A percentile compares a stretch with the other conserved stretches of the same genome.
Evolutionary conservation across 2,329 filamentous ascomycete genomes (phyloP).

Genomic region (Aspergillus phoenicis): DNA sequence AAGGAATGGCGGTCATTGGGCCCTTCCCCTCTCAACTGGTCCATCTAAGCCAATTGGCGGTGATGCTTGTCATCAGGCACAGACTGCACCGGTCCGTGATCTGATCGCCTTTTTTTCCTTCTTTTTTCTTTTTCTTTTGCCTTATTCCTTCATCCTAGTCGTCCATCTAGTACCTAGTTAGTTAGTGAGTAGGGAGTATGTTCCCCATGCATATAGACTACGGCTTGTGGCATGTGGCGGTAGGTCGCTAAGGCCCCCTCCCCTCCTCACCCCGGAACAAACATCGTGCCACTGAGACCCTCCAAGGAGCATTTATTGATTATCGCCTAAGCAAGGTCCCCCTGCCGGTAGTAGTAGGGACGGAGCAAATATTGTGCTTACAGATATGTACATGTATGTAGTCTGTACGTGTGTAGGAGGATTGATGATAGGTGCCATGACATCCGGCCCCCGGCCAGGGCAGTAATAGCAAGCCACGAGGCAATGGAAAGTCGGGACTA

Average conservation of each 20-base stretch:
- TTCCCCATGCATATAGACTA: background rate
- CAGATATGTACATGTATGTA: slow-evolving; percentile 1
- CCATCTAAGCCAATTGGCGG: slow-evolving; percentile 5
- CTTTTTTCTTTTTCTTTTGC: background rate
- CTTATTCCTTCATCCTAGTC: background rate
- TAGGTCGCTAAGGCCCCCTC: background rate
- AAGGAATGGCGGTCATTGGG: slow-evolving; percentile 15
- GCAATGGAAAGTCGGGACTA: background rate
- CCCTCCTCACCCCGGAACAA: background rate
- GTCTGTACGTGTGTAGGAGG: background rate
- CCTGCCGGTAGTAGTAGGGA: background rate
- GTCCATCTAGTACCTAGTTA: background rate
- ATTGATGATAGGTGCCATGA: slow-evolving; percentile 1
- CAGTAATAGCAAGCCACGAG: background rate
- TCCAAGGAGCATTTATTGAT: background rate
- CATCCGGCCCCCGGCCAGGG: background rate
- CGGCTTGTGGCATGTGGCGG: background rate
- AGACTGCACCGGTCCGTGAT: slow-evolving; percentile 11
- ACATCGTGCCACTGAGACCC: background rate
- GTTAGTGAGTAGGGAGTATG: too few species aligned
- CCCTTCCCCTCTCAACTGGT: background rate
- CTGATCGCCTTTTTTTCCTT: slow-evolving; percentile 5
- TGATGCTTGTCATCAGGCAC: slow-evolving; percentile 18
- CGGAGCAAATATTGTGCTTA: background rate
- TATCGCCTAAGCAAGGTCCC: background rate